phyloP scores from a whole-genome alignment of 352 stramenopile genomes.

The Phytophthora vignae region DNA sequence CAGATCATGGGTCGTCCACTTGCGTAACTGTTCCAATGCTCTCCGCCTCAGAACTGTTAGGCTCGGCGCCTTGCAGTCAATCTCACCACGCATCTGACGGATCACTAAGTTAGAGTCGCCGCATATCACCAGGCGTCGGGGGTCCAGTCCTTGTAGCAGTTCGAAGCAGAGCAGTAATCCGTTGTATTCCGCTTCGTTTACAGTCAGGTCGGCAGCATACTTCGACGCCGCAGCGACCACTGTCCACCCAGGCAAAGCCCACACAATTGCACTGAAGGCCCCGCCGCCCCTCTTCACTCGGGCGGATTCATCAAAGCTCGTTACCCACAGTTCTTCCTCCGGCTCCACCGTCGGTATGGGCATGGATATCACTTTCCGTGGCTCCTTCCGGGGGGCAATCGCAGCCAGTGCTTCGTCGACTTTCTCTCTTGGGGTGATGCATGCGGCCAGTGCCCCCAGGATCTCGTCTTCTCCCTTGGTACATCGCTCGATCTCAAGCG shows the following conservation, averaged over 20 bases:
- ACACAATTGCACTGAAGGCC: conserved; percentile 17
- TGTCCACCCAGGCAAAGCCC: conserved; percentile 20
- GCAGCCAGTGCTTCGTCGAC: neutral
- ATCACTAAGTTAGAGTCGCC: conserved; percentile 11
- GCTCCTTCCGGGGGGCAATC: neutral
- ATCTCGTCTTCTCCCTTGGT: conserved; percentile 19
- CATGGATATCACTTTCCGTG: neutral
- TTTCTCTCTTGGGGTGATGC: neutral
- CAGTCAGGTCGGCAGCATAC: conserved; percentile 1
- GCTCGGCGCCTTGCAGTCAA: neutral
- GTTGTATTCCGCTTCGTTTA: conserved; percentile 35
- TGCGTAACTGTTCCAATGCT: neutral
- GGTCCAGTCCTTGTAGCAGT: neutral
- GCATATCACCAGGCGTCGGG: neutral
- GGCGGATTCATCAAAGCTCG: conserved; percentile 32
- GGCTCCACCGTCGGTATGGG: neutral
- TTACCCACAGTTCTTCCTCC: conserved; percentile 2
- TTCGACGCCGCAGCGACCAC: neutral
- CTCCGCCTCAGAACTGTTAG: neutral
- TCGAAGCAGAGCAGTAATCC: neutral
- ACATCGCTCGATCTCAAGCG: neutral
- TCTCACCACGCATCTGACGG: conserved; percentile 9
- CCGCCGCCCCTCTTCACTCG: conserved; percentile 9
- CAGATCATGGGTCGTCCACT: neutral
- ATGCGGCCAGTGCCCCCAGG: neutral